Percentiles rank a stretch among this genome's conserved stretches.
Evolutionary conservation across 148 eudicot species (phyloP).

Genomic region (Cornus florida): DNA sequence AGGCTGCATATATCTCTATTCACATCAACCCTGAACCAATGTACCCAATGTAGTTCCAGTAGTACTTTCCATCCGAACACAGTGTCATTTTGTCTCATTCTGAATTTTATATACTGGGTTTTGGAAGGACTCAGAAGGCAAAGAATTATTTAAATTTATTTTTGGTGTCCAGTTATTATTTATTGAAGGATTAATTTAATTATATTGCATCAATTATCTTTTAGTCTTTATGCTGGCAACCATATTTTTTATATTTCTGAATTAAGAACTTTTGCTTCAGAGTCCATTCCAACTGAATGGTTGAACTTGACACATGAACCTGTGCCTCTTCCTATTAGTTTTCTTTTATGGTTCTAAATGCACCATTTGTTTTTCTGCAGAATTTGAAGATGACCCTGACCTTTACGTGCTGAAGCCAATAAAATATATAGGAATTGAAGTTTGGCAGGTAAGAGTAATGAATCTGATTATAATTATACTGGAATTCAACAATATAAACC

Average conservation of each 20-base stretch:
- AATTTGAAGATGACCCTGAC: slow-evolving; percentile 98
- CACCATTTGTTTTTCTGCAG: slow-evolving; percentile 29
- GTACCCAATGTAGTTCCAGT: no score
- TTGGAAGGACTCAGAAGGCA: no score
- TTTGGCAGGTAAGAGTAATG: slow-evolving; percentile 75
- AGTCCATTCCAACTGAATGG: not conserved
- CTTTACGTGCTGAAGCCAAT: slow-evolving; percentile 88
- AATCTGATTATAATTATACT: not conserved
- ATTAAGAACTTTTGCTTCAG: not conserved
- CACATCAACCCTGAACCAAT: no score
- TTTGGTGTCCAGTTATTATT: not conserved
- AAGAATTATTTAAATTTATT: no score
- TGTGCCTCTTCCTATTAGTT: not conserved
- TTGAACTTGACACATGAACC: not conserved
- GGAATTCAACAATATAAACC: not conserved
- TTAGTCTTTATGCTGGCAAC: not conserved
- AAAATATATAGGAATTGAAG: slow-evolving; percentile 94
- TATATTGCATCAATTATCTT: not conserved
- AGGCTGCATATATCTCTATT: no score
- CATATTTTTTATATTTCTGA: not conserved
- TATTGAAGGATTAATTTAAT: not conserved
- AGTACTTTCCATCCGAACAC: no score
- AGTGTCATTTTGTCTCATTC: no score
- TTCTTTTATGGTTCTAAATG: not conserved
- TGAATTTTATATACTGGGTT: no score